phyloP scores from a whole-genome alignment of 257 asterid genomes.

The Cinchona pubescens region DNA sequence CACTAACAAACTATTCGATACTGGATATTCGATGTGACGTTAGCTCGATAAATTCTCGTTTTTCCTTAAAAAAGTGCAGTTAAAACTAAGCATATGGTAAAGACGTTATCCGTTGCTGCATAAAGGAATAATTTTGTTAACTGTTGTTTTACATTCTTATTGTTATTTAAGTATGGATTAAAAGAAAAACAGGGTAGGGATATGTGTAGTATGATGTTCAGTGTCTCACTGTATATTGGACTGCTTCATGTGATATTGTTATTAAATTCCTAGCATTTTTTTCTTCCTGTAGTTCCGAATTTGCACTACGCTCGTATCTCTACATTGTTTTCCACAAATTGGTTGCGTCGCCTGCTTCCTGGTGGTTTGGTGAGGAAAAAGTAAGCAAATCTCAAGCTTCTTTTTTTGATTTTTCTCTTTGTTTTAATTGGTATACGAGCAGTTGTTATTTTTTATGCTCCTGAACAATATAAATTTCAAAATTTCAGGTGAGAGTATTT shows the following conservation, averaged over 20 bases:
- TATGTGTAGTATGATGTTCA: not conserved
- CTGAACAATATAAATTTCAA: conserved; percentile 16
- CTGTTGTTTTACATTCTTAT: not conserved
- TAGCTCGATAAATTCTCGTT: not conserved
- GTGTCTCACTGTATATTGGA: conserved; percentile 1
- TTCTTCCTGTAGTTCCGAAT: conserved; percentile 68
- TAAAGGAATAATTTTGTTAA: not conserved
- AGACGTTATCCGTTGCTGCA: not conserved
- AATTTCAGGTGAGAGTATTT: conserved; percentile 81
- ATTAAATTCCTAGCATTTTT: conserved; percentile 16
- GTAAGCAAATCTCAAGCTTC: conserved; percentile 36
- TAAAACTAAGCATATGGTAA: not conserved
- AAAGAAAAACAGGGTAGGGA: not conserved
- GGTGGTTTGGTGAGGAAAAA: conserved; percentile 92
- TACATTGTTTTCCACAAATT: conserved; percentile 78
- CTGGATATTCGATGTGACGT: not conserved
- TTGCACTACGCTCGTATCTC: conserved; percentile 79
- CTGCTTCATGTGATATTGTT: conserved; percentile 14
- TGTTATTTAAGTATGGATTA: no score
- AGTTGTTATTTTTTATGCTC: not conserved
- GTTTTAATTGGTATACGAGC: not conserved
- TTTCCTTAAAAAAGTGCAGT: no score
- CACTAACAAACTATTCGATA: not conserved
- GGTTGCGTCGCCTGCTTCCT: conserved; percentile 83
- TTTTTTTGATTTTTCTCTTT: not conserved